Evolutionary conservation across 2,329 filamentous ascomycete genomes (phyloP).

Genomic region (Harringtonia lauricola): DNA sequence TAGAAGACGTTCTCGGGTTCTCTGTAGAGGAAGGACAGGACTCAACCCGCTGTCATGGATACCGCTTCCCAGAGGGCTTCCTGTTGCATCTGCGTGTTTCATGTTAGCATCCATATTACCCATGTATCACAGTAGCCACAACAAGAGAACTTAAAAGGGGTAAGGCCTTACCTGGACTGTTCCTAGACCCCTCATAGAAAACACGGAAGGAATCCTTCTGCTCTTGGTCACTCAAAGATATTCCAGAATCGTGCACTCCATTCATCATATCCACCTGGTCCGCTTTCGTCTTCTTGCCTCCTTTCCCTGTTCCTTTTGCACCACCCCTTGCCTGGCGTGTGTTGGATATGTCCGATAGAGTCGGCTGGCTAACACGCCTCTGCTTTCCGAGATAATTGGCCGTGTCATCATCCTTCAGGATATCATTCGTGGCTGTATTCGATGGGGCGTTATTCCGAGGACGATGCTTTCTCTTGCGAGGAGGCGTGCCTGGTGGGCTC

Average conservation of each 20-base stretch:
- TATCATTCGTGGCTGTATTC: neutral
- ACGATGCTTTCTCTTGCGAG: conserved; percentile 9
- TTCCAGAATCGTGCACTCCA: conserved; percentile 1
- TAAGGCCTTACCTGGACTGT: conserved; percentile 5
- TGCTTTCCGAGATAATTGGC: neutral
- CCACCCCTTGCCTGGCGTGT: conserved; percentile 1
- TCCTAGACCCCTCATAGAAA: conserved; percentile 6
- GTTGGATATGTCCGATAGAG: neutral
- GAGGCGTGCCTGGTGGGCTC: conserved; percentile 31
- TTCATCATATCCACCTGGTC: neutral
- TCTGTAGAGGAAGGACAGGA: neutral
- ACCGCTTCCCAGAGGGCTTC: neutral
- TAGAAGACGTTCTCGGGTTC: neutral
- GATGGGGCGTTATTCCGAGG: neutral
- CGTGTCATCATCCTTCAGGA: neutral
- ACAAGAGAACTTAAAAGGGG: no score
- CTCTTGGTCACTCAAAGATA: neutral
- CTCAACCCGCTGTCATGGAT: conserved; percentile 9
- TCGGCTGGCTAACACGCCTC: conserved; percentile 1
- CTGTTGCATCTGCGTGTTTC: neutral
- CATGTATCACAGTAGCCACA: neutral
- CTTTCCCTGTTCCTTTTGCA: neutral
- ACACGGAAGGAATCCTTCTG: conserved; percentile 3
- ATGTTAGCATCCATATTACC: neutral
- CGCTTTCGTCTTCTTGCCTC: conserved; percentile 1